A percentile compares a stretch with the other conserved stretches of the same genome.
Evolutionary conservation across 2,329 filamentous ascomycete genomes (phyloP).

Genomic region (Nakataea oryzae): DNA sequence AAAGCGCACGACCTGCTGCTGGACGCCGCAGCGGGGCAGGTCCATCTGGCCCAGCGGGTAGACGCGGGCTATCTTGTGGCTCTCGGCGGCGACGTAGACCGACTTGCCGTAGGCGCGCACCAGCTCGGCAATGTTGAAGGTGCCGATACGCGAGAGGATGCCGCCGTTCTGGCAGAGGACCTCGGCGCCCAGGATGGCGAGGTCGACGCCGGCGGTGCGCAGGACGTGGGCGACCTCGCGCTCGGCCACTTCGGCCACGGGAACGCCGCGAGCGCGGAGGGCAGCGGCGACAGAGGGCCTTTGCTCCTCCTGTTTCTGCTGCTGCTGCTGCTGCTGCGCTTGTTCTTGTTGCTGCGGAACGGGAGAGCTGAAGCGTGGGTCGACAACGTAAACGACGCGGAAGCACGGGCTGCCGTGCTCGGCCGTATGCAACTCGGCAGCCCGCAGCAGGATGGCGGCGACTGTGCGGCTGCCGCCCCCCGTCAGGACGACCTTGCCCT

Average conservation of each 20-base stretch:
- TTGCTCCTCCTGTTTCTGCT: not conserved
- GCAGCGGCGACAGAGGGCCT: constrained; percentile 32
- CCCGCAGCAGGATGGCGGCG: constrained; percentile 62
- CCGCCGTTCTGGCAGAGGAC: constrained; percentile 92
- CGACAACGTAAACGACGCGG: constrained; percentile 70
- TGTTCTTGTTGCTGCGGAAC: constrained; percentile 44
- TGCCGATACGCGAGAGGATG: constrained; percentile 78
- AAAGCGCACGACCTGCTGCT: constrained; percentile 73
- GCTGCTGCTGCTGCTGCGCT: constrained; percentile 39
- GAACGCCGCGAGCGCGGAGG: constrained; percentile 63
- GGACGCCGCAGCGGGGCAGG: constrained; percentile 50
- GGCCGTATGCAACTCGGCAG: constrained; percentile 51
- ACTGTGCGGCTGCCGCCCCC: constrained; percentile 84
- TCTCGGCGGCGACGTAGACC: constrained; percentile 88
- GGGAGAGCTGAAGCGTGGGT: constrained; percentile 27
- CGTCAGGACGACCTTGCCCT: constrained; percentile 76
- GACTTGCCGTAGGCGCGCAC: constrained; percentile 55
- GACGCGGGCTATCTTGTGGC: constrained; percentile 89
- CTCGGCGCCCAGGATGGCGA: constrained; percentile 61
- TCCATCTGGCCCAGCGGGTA: constrained; percentile 77
- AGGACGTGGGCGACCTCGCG: constrained; percentile 73
- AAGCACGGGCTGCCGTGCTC: constrained; percentile 54
- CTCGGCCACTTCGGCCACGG: constrained; percentile 71
- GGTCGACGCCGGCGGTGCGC: constrained; percentile 51
- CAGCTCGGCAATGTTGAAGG: constrained; percentile 74